phyloP scores from a whole-genome alignment of 1,284 basidiomycete species.

The Melampsora abietis-canadensis region DNA sequence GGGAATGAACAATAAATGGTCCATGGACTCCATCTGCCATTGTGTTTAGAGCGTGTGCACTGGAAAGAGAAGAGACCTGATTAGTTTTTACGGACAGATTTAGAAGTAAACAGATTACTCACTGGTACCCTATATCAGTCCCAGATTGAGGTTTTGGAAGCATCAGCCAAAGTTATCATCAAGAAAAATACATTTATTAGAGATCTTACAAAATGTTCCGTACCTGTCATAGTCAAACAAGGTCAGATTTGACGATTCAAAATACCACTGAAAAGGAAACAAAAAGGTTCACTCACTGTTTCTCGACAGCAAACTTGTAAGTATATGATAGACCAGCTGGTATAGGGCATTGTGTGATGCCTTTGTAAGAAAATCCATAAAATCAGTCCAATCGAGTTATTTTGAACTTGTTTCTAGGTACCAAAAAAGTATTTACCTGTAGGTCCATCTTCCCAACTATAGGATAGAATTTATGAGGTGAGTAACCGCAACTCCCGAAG shows the following conservation, averaged over 20 bases:
- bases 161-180: neutral
- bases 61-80: neutral
- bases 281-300: constrained; percentile 55
- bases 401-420: neutral
- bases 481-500: constrained; percentile 56
- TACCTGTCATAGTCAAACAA: neutral
- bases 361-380: neutral
- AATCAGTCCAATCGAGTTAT: neutral
- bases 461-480: neutral
- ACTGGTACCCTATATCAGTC: constrained; percentile 38
- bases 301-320: constrained; percentile 57
- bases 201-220: constrained; percentile 40
- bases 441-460: constrained; percentile 57
- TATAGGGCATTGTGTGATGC: constrained; percentile 60
- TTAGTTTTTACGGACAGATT: neutral
- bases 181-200: neutral
- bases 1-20: constrained; percentile 51
- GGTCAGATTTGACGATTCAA: neutral
- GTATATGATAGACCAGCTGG: constrained; percentile 56
- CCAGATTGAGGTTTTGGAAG: neutral
- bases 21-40: constrained; percentile 38
- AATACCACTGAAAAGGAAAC: constrained; percentile 48
- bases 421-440: constrained; percentile 47
- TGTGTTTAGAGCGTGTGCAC: constrained; percentile 32
- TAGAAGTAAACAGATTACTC: neutral